Percentiles rank a stretch among this genome's conserved stretches.
Conservation (phyloP, 441 rosid species). For the Eruca vesicaria region DNA sequence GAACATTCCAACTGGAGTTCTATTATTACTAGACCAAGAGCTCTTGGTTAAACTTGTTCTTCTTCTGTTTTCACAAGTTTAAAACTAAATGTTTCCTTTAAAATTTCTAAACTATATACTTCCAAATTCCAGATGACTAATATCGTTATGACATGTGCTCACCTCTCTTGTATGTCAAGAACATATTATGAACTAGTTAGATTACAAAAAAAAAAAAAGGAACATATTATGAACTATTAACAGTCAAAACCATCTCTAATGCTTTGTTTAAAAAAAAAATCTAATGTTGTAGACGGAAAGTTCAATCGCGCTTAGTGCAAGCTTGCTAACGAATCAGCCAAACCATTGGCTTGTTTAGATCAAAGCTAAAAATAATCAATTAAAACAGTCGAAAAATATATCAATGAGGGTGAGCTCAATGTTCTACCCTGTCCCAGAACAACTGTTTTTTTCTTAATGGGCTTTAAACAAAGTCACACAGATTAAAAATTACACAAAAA, state of each 20-base stretch:
- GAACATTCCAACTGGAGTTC: no score
- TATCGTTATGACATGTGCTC: background rate
- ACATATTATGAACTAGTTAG: background rate
- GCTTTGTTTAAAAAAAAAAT: background rate
- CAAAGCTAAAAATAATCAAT: background rate
- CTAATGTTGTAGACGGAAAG: background rate
- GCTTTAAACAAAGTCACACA: background rate
- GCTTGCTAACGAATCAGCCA: background rate
- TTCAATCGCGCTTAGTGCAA: background rate
- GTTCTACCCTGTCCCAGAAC: background rate
- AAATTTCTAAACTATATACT: background rate
- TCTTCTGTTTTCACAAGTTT: background rate
- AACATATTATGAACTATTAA: background rate
- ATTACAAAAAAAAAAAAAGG: no score
- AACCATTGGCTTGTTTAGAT: background rate
- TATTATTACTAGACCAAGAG: no score
- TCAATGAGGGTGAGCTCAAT: background rate
- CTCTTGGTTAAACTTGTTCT: no score
- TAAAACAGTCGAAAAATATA: background rate
- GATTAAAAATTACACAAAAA: background rate
- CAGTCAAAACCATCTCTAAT: no score
- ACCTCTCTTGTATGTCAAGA: background rate
- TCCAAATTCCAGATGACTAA: background rate
- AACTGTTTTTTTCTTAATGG: background rate
- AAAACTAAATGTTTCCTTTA: background rate